Conservation (phyloP, 306 rosid species). For the Vigna hirtella region DNA sequence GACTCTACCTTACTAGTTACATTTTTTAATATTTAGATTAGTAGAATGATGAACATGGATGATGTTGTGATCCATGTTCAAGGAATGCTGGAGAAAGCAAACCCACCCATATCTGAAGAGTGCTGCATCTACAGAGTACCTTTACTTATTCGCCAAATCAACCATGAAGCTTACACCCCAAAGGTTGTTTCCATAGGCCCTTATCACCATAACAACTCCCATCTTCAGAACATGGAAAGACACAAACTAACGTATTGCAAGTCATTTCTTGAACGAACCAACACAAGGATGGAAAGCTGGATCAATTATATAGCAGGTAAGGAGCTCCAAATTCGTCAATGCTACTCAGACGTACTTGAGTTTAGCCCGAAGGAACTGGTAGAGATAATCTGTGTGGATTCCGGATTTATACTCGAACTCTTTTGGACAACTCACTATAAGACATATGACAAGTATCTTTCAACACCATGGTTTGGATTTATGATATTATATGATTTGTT, state of each 20-base stretch:
- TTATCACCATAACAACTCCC: conserved; percentile 21
- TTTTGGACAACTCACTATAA: not conserved
- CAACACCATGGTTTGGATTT: no score
- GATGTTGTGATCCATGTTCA: not conserved
- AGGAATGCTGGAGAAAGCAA: not conserved
- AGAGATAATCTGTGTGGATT: conserved; percentile 38
- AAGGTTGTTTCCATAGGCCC: conserved; percentile 52
- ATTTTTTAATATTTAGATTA: no score
- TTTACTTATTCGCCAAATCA: conserved; percentile 28
- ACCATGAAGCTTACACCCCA: conserved; percentile 49
- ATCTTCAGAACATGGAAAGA: conserved; percentile 35
- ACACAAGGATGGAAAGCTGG: not conserved
- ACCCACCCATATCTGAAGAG: not conserved
- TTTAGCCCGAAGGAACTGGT: conserved; percentile 11
- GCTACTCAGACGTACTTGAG: not conserved
- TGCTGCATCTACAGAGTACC: conserved; percentile 51
- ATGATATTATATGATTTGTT: conserved; percentile 22
- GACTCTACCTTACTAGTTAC: no score
- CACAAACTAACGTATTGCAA: conserved; percentile 40
- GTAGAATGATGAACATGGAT: conserved; percentile 7
- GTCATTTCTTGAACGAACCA: not conserved
- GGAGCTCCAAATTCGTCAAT: not conserved
- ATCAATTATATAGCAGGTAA: not conserved
- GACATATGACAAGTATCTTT: no score
- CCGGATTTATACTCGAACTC: conserved; percentile 30